phyloP scores from a whole-genome alignment of 2,329 filamentous ascomycete species.

The Emmonsia crescens region DNA sequence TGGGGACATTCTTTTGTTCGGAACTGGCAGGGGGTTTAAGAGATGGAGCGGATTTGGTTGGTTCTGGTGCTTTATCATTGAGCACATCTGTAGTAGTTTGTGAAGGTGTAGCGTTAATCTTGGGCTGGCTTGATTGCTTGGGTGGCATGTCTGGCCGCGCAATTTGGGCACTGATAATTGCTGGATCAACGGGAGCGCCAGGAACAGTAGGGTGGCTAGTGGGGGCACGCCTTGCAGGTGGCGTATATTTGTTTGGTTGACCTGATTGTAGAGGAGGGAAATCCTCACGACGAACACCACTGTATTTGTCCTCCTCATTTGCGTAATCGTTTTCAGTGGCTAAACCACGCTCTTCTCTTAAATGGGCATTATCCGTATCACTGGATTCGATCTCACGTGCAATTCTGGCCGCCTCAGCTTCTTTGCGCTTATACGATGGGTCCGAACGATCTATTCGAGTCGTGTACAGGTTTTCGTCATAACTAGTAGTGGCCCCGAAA shows the following conservation, averaged over 20 bases:
- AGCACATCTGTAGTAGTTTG: slow-evolving; percentile 11
- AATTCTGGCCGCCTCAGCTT: slow-evolving; percentile 69
- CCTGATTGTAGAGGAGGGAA: slow-evolving; percentile 56
- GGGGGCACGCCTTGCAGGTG: slow-evolving; percentile 75
- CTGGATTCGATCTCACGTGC: slow-evolving; percentile 82
- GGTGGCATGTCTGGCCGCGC: slow-evolving; percentile 36
- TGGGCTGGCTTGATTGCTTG: slow-evolving; percentile 19
- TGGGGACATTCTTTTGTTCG: slow-evolving; percentile 18
- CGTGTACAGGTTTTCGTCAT: slow-evolving; percentile 91
- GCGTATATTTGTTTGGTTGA: slow-evolving; percentile 68
- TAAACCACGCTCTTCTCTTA: slow-evolving; percentile 79
- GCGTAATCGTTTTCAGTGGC: slow-evolving; percentile 54
- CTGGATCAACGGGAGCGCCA: slow-evolving; percentile 71
- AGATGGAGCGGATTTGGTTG: slow-evolving; percentile 14
- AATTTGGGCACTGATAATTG: slow-evolving; percentile 82
- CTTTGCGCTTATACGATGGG: slow-evolving; percentile 66
- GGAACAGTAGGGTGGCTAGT: slow-evolving; percentile 61
- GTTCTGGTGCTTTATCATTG: slow-evolving; percentile 15
- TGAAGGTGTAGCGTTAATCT: slow-evolving; percentile 14
- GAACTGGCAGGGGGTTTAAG: slow-evolving; percentile 17
- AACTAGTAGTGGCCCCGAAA: slow-evolving; percentile 81
- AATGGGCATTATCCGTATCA: slow-evolving; percentile 62
- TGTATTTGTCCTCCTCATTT: slow-evolving; percentile 90
- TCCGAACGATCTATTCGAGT: slow-evolving; percentile 77
- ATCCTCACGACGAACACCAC: slow-evolving; percentile 70